Evolutionary conservation across 139 green algal species (phyloP), one percentile per base, ranked within the genome.

Genomic region (Closterium sp.): DNA sequence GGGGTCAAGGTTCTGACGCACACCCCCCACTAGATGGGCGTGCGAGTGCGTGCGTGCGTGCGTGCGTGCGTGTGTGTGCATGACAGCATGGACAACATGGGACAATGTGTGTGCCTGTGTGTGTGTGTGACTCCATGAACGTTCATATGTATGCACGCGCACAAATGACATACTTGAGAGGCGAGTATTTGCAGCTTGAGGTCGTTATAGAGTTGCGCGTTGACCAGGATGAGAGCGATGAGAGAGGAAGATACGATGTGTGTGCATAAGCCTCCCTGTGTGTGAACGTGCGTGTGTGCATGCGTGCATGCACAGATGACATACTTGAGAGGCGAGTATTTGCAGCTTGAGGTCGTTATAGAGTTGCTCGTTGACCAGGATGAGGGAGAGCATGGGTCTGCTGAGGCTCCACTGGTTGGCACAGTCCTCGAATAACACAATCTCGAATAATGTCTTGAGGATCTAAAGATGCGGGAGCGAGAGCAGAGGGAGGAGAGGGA

Each of bases 371-470:
- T 97, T 98, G 89, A 99, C 95, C 1, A 99, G 96, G 93, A 99
- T 99, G 27, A 99, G 96, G 88, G 94, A 96, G 21, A 99, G 97
- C 97, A 99, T 99, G 86, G 98, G 98, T 50, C 98, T 94, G 88
- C 93, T 97, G 11, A 99, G 96, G 90, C 95, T 97, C 98, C 98
- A 99, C 96, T 99, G 97, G 95, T 99, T 99, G 94, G 95, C 95
- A 95, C 97, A 98, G 93, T 99, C 98, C 96, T 99, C 97, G 94
- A 99, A 99, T 70, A 99, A 93, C 22, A 98, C 97, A 22, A 99
- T 97, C 94, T 99, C 98, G 95, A 99, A 98, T 91, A 99, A 95
- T 2, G 97, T 97, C 45, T 95, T 95, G 30, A 99, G 95, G 2
- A 98, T 95, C 62, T 95, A 79, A 3, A 22, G 17, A 4, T 79